Conservation (phyloP, 129 eudicot species). For the Ambrosia artemisiifolia region DNA sequence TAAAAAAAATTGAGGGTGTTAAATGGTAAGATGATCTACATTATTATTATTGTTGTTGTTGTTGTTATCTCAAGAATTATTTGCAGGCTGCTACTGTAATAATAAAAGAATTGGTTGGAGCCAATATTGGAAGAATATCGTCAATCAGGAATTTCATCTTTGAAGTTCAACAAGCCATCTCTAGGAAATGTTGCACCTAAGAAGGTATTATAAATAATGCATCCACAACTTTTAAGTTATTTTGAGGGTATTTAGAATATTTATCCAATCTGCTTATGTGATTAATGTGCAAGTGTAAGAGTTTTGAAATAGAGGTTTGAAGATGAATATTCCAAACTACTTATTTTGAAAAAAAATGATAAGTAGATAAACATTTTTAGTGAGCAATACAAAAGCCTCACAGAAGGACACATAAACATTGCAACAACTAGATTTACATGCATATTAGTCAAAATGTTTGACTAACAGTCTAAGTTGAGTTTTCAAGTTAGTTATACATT, state of each 20-base stretch:
- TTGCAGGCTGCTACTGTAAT: constrained; percentile 80
- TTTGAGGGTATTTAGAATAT: not conserved
- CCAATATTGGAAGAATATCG: constrained; percentile 95
- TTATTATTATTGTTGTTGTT: not conserved
- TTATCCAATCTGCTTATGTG: not conserved
- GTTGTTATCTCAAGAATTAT: constrained; percentile 6
- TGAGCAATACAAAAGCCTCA: not conserved
- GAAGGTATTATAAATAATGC: constrained; percentile 43
- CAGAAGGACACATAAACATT: not conserved
- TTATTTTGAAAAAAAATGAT: no score
- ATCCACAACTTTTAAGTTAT: not conserved
- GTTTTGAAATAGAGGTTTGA: not conserved
- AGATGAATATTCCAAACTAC: no score
- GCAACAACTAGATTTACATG: not conserved
- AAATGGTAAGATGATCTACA: no score
- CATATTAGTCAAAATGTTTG: not conserved
- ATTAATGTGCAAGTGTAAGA: not conserved
- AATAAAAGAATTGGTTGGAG: constrained; percentile 81
- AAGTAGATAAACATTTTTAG: not conserved
- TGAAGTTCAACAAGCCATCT: constrained; percentile 85
- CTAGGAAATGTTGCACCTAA: constrained; percentile 95
- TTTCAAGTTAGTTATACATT: constrained; percentile 24
- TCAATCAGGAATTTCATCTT: constrained; percentile 83
- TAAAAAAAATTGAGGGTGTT: no score
- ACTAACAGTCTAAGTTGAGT: not conserved